A percentile compares a stretch with the other conserved stretches of the same genome.
Conservation (phyloP, 2,329 filamentous ascomycete species). For the Aspergillus arachidicola region DNA sequence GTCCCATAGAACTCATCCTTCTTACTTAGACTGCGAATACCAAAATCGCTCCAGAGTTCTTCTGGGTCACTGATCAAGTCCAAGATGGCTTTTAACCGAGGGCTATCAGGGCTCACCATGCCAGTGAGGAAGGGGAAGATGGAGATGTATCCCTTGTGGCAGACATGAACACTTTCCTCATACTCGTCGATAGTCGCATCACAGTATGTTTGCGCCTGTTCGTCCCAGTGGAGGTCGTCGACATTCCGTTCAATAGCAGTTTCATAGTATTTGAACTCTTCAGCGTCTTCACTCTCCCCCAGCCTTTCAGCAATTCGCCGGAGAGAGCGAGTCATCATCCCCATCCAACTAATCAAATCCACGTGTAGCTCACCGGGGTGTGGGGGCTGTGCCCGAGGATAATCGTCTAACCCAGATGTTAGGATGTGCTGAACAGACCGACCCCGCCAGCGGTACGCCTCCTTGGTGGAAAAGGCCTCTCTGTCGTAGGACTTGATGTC, state of each 20-base stretch:
- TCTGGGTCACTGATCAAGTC: constrained; percentile 78
- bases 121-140: constrained; percentile 91
- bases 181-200: constrained; percentile 95
- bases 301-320: constrained; percentile 76
- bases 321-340: constrained; percentile 90
- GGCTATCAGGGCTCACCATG: constrained; percentile 71
- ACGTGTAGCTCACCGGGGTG: constrained; percentile 95
- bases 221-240: constrained; percentile 90
- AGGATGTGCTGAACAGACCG: constrained; percentile 84
- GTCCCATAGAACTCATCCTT: constrained; percentile 82
- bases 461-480: constrained; percentile 81
- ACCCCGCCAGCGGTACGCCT: constrained; percentile 94
- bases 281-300: constrained; percentile 74
- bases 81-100: constrained; percentile 72
- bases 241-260: constrained; percentile 82
- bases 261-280: constrained; percentile 70
- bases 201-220: constrained; percentile 80
- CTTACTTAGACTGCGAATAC: constrained; percentile 87
- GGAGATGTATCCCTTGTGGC: constrained; percentile 95
- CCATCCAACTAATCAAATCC: constrained; percentile 94
- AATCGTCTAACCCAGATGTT: constrained; percentile 94
- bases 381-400: constrained; percentile 88
- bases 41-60: constrained; percentile 86
- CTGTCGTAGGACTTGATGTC: constrained; percentile 92
- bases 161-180: constrained; percentile 85